phyloP scores from a whole-genome alignment of 257 asterid genomes.

The Nicotiana paniculata region DNA sequence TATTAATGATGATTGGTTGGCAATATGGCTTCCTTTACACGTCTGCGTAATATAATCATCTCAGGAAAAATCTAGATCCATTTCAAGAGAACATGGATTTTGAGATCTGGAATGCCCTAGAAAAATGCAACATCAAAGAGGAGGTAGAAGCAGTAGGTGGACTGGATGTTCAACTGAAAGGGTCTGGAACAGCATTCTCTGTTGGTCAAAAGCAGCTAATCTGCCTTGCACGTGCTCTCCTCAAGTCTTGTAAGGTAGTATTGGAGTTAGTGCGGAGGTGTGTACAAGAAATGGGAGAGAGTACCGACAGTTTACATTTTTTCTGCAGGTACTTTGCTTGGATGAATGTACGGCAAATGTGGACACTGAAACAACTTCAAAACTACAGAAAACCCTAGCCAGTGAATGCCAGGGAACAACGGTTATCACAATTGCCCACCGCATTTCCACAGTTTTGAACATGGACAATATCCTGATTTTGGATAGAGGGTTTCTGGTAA shows the following conservation, averaged over 20 bases:
- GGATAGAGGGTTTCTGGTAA: slow-evolving; percentile 77
- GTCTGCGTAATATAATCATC: not conserved
- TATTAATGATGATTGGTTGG: not conserved
- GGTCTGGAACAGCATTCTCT: slow-evolving; percentile 73
- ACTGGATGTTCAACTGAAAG: slow-evolving; percentile 61
- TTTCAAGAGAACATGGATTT: slow-evolving; percentile 38
- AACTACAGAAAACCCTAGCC: slow-evolving; percentile 59
- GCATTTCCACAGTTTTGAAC: slow-evolving; percentile 69
- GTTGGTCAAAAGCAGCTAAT: slow-evolving; percentile 98
- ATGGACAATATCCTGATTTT: slow-evolving; percentile 70
- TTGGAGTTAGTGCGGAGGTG: not conserved
- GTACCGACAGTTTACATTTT: not conserved
- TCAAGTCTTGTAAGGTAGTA: slow-evolving; percentile 71
- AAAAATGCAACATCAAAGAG: slow-evolving; percentile 75
- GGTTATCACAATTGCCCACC: slow-evolving; percentile 80
- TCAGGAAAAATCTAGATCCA: slow-evolving; percentile 84
- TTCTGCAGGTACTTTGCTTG: slow-evolving; percentile 66
- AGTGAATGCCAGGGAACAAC: slow-evolving; percentile 55
- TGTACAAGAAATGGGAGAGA: not conserved
- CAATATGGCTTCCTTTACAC: not conserved
- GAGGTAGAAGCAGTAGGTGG: slow-evolving; percentile 86
- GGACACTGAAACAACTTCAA: slow-evolving; percentile 77
- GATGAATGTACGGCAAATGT: slow-evolving; percentile 91
- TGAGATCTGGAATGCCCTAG: slow-evolving; percentile 60
- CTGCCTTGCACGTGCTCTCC: slow-evolving; percentile 90